Evolutionary conservation across 208 protist genomes (phyloP).

Genomic region (Endotrypanum monterogeii): DNA sequence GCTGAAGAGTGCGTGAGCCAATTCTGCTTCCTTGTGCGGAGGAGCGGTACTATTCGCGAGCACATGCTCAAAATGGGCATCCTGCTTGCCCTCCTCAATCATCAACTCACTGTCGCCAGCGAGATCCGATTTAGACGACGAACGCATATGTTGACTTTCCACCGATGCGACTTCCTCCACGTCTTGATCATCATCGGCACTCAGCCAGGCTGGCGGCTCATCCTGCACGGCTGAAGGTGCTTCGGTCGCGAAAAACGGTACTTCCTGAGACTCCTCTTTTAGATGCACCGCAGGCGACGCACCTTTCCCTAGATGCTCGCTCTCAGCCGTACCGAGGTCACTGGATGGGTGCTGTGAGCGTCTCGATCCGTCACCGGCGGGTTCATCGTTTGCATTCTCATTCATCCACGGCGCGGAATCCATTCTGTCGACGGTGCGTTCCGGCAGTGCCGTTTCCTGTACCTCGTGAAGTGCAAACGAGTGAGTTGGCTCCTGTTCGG

Average conservation of each 20-base stretch:
- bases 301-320: not conserved
- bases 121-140: not conserved
- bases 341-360: not conserved
- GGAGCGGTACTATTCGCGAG: constrained; percentile 5
- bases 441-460: not conserved
- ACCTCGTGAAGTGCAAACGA: not conserved
- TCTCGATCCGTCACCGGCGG: not conserved
- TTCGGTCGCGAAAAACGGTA: not conserved
- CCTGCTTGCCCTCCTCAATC: constrained; percentile 19
- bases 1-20: constrained; percentile 13
- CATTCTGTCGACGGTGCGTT: not conserved
- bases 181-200: not conserved
- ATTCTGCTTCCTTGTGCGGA: not conserved
- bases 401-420: constrained; percentile 30
- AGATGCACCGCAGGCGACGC: constrained; percentile 6
- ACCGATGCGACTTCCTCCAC: not conserved
- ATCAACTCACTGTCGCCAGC: constrained; percentile 18
- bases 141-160: not conserved
- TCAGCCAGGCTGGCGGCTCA: constrained; percentile 30
- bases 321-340: not conserved
- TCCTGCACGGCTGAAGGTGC: not conserved
- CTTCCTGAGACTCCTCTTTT: constrained; percentile 15
- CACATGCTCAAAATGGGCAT: constrained; percentile 10
- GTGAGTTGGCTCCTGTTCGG: not conserved
- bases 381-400: not conserved